Conservation (phyloP, 495 filamentous ascomycete species). For the Eremomyces bilateralis region DNA sequence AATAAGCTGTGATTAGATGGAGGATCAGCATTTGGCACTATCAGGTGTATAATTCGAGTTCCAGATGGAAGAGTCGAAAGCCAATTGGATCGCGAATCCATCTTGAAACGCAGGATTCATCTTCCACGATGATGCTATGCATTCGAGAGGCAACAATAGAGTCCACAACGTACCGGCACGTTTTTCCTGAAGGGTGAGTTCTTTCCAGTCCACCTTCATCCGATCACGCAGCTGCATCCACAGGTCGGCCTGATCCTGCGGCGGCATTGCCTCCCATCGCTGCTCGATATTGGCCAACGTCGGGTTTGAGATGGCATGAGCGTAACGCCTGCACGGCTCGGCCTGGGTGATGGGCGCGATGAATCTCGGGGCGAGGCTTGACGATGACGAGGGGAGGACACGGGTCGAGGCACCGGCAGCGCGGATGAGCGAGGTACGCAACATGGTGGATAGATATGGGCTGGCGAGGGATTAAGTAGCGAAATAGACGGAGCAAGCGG, state of each 20-base stretch:
- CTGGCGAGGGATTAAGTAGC: too few relatives aligned
- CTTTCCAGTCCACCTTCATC: constrained; percentile 93
- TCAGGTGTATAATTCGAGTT: not conserved
- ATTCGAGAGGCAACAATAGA: too few relatives aligned
- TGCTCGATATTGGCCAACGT: constrained; percentile 97
- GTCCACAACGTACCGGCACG: constrained; percentile 66
- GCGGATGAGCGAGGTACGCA: constrained; percentile 1
- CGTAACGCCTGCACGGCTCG: too few relatives aligned
- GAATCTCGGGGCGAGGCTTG: not conserved
- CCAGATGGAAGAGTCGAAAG: not conserved
- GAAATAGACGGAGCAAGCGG: too few relatives aligned
- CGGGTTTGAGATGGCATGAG: constrained; percentile 91
- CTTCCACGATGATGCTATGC: too few relatives aligned
- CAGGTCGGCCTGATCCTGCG: constrained; percentile 94
- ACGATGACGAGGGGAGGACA: not conserved
- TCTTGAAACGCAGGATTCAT: too few relatives aligned
- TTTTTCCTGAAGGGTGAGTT: constrained; percentile 90
- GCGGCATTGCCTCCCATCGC: constrained; percentile 92
- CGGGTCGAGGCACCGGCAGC: not conserved
- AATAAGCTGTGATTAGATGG: constrained; percentile 50
- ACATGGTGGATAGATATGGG: constrained; percentile 3
- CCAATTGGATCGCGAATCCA: too few relatives aligned
- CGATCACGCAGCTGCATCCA: constrained; percentile 96
- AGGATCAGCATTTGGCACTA: not conserved
- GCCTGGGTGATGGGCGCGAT: constrained; percentile 20